phyloP scores from a whole-genome alignment of 139 green algal genomes.

The Tetradesmus lagerheimii region DNA sequence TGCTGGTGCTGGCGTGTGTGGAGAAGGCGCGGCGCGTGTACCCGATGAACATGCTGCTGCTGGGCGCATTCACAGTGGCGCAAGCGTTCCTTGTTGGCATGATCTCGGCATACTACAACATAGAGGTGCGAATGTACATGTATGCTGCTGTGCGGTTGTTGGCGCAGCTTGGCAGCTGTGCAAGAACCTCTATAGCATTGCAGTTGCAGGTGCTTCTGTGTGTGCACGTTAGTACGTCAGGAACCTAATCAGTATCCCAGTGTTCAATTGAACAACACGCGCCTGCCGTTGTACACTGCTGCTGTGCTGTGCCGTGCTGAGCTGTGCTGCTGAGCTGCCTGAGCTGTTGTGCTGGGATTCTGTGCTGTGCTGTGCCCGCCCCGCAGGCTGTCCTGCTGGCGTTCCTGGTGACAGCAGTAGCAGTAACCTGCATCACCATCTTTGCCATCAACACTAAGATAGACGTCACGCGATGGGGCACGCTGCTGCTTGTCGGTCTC shows the following conservation, averaged over 20 bases:
- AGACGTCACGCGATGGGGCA: constrained; percentile 66
- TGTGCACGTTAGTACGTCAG: no score
- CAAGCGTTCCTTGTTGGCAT: constrained; percentile 62
- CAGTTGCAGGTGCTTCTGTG: no score
- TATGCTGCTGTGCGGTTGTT: background rate
- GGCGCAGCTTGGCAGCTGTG: no score
- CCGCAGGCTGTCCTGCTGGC: constrained; percentile 53
- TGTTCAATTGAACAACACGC: no score
- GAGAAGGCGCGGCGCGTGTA: constrained; percentile 51
- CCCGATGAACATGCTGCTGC: constrained; percentile 67
- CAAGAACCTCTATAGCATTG: no score
- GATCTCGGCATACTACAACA: constrained; percentile 60
- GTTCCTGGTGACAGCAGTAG: constrained; percentile 44
- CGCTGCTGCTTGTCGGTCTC: constrained; percentile 46
- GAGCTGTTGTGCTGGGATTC: no score
- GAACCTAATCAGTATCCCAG: no score
- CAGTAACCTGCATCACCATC: constrained; percentile 52
- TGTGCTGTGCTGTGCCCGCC: no score
- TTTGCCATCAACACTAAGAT: constrained; percentile 57
- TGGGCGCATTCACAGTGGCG: constrained; percentile 62
- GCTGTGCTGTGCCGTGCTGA: no score
- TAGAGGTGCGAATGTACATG: background rate
- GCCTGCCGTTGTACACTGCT: background rate
- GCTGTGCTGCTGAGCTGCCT: no score
- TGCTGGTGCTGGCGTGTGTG: constrained; percentile 50